phyloP scores from a whole-genome alignment of 257 asterid species.

The Linaria vulgaris region DNA sequence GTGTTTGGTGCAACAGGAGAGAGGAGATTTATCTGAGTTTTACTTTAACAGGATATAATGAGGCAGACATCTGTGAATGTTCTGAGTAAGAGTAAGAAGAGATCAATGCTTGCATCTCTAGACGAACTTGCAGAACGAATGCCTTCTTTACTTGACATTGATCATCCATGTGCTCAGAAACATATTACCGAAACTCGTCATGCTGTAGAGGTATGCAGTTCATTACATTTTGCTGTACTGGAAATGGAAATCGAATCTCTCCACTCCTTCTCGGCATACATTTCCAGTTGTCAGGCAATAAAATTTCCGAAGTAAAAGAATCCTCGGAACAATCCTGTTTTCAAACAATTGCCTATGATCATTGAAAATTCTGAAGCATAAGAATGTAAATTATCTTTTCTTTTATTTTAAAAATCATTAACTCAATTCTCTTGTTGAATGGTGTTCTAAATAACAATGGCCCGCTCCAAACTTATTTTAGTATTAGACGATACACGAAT shows the following conservation, averaged over 20 bases:
- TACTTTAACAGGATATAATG: slow-evolving; percentile 65
- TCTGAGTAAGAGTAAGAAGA: slow-evolving; percentile 80
- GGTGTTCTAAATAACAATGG: neutral
- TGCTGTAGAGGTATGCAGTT: slow-evolving; percentile 66
- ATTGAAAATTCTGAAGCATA: neutral
- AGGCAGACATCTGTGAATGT: slow-evolving; percentile 70
- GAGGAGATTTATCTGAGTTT: slow-evolving; percentile 12
- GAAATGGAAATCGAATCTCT: slow-evolving; percentile 12
- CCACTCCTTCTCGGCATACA: slow-evolving; percentile 4
- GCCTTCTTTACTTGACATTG: slow-evolving; percentile 95
- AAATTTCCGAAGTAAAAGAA: neutral
- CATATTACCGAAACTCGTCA: slow-evolving; percentile 86
- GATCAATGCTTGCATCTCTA: slow-evolving; percentile 62
- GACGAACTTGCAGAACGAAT: slow-evolving; percentile 80
- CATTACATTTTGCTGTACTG: neutral
- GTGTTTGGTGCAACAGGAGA: slow-evolving; percentile 25
- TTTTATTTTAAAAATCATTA: neutral
- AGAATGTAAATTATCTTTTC: neutral
- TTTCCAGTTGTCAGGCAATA: neutral
- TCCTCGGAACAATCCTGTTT: neutral
- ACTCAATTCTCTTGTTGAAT: neutral
- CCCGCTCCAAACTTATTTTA: neutral
- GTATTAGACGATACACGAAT: neutral
- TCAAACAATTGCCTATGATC: slow-evolving; percentile 7
- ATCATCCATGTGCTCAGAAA: slow-evolving; percentile 89